Evolutionary conservation across 345 rosid genomes (phyloP), one percentile per base, ranked within the genome.

Genomic region (Geranium brycei): DNA sequence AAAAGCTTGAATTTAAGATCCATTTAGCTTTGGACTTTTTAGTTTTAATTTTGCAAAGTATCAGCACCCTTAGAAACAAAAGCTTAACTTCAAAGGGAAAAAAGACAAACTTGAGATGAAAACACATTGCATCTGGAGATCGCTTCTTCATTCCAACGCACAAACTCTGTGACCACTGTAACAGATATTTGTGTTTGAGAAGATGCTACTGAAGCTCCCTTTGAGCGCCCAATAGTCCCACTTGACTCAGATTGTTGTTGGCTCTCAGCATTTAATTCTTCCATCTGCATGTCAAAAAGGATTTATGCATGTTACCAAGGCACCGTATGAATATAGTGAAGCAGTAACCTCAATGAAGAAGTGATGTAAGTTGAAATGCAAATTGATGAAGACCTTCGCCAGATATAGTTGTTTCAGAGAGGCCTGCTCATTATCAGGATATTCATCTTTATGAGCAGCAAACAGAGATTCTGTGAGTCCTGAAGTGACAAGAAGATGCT

Each of bases 131-230:
- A 85, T 91, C 99, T 85, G 70, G 97, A 75, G 74, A 88, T 84
- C 66, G 99, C 91, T 83, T 95, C 99, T 78, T 95, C 99, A 73
- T 91, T 95, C 99, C 97, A 95, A 51, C 88, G 86, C 63, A 85
- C 92, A 81, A 95, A 88, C 80, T 91, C 99, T 19, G 96, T 91
- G 75, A 87, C 99, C 74, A 85, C 95, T n/a, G 96, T 87, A 64
- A 93, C 97, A 76, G 99, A 87, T 79, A 91, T 88, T 80, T 91
- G 92, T 75, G 82, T 95, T 60, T 76, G 89, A 31, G 89, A 85
- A 77, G 92, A 80, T 69, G 95, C 74, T 59, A 88, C 75, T 51
- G 99, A 78, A 76, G 91, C 88, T 68, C 96, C 99, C 72, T 70
- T 95, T 64, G 97, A 87, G 30, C 95, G 96, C 57, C 97, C 99